These are phyloP conservation scores for Globisporangium lucens DNA, from an alignment of 352 stramenopile genomes.

Conservation along the genomic window DNA sequence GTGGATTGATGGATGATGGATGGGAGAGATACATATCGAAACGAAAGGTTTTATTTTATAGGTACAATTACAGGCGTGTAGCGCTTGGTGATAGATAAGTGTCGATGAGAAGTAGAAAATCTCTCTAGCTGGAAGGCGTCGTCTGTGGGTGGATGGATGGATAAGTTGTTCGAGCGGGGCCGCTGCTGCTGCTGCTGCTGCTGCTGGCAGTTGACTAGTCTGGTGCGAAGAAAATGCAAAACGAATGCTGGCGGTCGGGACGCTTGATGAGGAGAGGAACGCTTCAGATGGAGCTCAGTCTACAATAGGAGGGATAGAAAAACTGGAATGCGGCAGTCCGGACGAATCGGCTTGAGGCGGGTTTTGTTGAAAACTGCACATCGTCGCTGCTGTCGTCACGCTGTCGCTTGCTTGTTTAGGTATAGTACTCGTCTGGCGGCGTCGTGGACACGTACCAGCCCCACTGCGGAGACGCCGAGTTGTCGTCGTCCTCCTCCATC, in stretches of 20 bases:
- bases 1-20: no score
- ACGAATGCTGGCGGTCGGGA: not conserved
- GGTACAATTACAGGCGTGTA: conserved; percentile 8
- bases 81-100: conserved; percentile 4
- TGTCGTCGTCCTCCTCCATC: conserved; percentile 35
- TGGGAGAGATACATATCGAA: not conserved
- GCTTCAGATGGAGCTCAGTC: not conserved
- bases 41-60: conserved; percentile 3
- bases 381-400: not conserved
- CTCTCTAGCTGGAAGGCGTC: conserved; percentile 6
- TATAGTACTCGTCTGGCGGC: conserved; percentile 70
- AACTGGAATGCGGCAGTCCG: not conserved
- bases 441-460: conserved; percentile 84
- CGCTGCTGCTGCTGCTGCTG: not conserved
- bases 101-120: conserved; percentile 9
- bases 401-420: conserved; percentile 16
- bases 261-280: not conserved
- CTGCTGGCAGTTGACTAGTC: not conserved
- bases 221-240: not conserved
- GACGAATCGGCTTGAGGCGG: not conserved
- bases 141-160: not conserved
- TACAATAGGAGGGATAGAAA: not conserved
- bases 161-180: not conserved
- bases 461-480: conserved; percentile 61
- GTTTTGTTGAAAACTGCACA: not conserved